Evolutionary conservation across 2,329 filamentous ascomycete genomes (phyloP).

Genomic region (Nannizziopsis barbatae): DNA sequence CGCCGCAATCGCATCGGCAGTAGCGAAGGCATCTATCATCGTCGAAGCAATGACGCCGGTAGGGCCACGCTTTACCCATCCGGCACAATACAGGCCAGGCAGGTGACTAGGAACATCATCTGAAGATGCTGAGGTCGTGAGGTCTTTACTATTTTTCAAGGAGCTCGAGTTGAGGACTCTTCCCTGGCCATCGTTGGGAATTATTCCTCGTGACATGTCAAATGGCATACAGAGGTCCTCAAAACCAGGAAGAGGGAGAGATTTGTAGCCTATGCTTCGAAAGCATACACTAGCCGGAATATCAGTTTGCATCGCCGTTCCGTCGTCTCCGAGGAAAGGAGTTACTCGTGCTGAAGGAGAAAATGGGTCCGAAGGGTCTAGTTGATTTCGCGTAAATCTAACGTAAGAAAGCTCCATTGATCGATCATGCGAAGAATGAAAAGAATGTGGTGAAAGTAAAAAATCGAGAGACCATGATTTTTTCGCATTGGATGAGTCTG

Average conservation of each 20-base stretch:
- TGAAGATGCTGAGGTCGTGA: constrained; percentile 11
- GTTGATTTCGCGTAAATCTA: constrained; percentile 49
- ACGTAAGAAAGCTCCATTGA: constrained; percentile 50
- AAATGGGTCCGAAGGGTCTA: constrained; percentile 42
- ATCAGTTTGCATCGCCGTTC: constrained; percentile 25
- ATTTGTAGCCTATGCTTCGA: constrained; percentile 90
- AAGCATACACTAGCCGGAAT: constrained; percentile 63
- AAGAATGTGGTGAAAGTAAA: constrained; percentile 63
- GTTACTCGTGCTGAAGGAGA: constrained; percentile 38
- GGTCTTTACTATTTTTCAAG: constrained; percentile 3
- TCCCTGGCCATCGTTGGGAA: constrained; percentile 71
- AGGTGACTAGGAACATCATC: constrained; percentile 31
- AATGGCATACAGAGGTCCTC: constrained; percentile 65
- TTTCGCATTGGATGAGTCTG: constrained; percentile 37
- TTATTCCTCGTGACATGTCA: constrained; percentile 59
- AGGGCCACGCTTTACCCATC: constrained; percentile 91
- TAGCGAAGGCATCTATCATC: constrained; percentile 87
- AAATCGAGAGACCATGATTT: constrained; percentile 81
- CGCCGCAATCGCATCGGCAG: constrained; percentile 68
- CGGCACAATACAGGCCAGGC: constrained; percentile 77
- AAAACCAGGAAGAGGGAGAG: constrained; percentile 64
- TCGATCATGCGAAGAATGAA: constrained; percentile 42
- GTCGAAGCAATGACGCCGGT: constrained; percentile 94
- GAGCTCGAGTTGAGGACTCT: constrained; percentile 45
- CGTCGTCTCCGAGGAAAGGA: constrained; percentile 22